These are phyloP conservation scores for Candida albicans DNA, from an alignment of 1,139 yeast species.

Conservation along the genomic window DNA sequence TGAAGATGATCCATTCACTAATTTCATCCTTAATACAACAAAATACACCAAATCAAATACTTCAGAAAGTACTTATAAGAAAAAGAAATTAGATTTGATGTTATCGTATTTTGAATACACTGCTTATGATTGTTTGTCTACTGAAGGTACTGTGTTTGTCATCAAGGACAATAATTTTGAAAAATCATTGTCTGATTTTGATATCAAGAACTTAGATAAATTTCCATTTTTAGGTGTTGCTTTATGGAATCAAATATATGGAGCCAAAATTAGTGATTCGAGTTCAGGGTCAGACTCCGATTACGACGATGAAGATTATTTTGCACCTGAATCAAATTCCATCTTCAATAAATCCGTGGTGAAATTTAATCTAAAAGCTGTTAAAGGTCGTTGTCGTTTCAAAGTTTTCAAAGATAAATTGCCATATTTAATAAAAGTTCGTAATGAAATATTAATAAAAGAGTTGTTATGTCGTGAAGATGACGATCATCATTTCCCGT, in stretches of 20 bases:
- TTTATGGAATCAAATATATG: conserved; percentile 37
- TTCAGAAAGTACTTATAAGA: conserved; percentile 18
- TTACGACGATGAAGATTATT: conserved; percentile 23
- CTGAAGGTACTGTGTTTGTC: conserved; percentile 34
- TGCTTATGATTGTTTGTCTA: conserved; percentile 35
- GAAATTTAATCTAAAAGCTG: conserved; percentile 36
- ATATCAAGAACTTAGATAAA: conserved; percentile 12
- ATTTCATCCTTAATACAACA: conserved; percentile 37
- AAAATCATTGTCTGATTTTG: conserved; percentile 12
- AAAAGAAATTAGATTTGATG: conserved; percentile 35
- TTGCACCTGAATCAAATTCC: conserved; percentile 20
- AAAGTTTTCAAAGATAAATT: conserved; percentile 35
- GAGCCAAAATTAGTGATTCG: conserved; percentile 26
- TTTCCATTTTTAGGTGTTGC: conserved; percentile 37
- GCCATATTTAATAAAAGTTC: conserved; percentile 34
- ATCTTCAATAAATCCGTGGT: conserved; percentile 30
- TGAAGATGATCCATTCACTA: conserved; percentile 43
- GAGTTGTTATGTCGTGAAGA: conserved; percentile 8
- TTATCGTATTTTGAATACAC: conserved; percentile 38
- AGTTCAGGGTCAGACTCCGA: conserved; percentile 18
- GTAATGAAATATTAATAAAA: conserved; percentile 23
- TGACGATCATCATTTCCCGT: conserved; percentile 9
- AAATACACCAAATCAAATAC: conserved; percentile 21
- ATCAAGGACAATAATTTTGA: conserved; percentile 38
- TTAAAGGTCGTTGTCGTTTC: conserved; percentile 37